Evolutionary conservation across 176 grass and related monocot genomes (phyloP).

Genomic region (Luzula sylvatica): DNA sequence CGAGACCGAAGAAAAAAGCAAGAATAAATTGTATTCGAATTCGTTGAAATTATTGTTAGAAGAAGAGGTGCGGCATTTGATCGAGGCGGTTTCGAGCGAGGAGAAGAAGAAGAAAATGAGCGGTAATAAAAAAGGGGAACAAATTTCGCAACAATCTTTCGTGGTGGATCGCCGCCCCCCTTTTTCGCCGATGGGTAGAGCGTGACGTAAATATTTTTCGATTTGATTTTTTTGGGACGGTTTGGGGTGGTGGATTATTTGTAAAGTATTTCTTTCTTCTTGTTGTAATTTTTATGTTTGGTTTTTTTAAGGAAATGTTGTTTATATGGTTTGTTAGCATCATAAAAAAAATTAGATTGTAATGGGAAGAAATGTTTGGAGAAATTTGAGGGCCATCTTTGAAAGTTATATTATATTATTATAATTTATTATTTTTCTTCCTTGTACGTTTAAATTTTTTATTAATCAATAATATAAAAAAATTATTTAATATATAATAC

Average conservation of each 20-base stretch:
- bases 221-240: conserved; percentile 12
- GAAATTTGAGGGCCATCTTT: too few relatives aligned
- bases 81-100: conserved; percentile 61
- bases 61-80: conserved; percentile 82
- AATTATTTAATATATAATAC: too few relatives aligned
- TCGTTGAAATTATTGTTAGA: conserved; percentile 79
- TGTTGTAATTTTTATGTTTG: conserved; percentile 18
- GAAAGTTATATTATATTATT: too few relatives aligned
- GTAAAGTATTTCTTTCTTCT: conserved; percentile 11
- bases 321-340: conserved; percentile 19
- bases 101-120: conserved; percentile 62
- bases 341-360: conserved; percentile 3
- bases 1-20: conserved; percentile 61
- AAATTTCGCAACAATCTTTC: conserved; percentile 46
- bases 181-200: conserved; percentile 87
- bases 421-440: too few relatives aligned
- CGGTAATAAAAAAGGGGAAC: conserved; percentile 25
- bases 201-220: conserved; percentile 34
- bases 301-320: background rate
- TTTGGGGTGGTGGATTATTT: background rate
- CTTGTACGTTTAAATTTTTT: too few relatives aligned
- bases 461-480: too few relatives aligned
- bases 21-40: conserved; percentile 61
- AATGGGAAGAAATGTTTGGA: conserved; percentile 1
- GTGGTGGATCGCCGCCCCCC: conserved; percentile 31